Evolutionary conservation across 164 flowering plant species (phyloP).

Genomic region (Sextonia rubra): DNA sequence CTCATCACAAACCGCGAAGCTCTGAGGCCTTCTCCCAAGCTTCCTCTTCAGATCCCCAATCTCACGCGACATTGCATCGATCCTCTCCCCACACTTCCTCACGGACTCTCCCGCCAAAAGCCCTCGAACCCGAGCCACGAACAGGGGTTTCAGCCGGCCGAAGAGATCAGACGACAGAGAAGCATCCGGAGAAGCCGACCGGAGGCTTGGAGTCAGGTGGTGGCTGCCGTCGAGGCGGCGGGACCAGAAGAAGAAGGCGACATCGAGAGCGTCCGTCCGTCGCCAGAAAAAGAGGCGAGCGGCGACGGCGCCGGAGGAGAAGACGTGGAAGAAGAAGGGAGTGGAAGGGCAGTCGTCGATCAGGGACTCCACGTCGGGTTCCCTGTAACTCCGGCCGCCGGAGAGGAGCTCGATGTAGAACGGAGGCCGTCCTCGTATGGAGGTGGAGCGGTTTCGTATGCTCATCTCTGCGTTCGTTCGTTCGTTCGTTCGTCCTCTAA

Average conservation of each 20-base stretch:
- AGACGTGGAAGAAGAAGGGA: constrained; percentile 12
- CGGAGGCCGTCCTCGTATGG: background rate
- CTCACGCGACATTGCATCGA: constrained; percentile 25
- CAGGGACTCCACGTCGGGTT: constrained; percentile 9
- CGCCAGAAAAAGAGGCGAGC: constrained; percentile 37
- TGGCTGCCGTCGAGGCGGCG: constrained; percentile 38
- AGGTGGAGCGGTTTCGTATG: background rate
- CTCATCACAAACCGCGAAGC: background rate
- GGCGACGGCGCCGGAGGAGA: constrained; percentile 16
- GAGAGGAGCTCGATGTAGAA: constrained; percentile 12
- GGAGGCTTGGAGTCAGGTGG: constrained; percentile 28
- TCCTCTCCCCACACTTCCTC: constrained; percentile 28
- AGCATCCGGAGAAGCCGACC: constrained; percentile 14
- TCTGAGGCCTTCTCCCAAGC: constrained; percentile 8
- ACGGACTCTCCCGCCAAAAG: constrained; percentile 36
- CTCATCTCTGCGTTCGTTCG: background rate
- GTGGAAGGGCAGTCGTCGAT: constrained; percentile 15
- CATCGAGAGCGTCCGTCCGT: constrained; percentile 44
- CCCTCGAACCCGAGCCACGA: constrained; percentile 20
- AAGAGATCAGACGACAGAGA: constrained; percentile 54
- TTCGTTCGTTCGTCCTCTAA: background rate
- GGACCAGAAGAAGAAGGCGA: constrained; percentile 51
- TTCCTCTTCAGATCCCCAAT: constrained; percentile 11
- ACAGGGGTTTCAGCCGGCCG: constrained; percentile 34
- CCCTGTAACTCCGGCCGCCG: background rate